Conservation (phyloP, 2,329 filamentous ascomycete genomes). For the Sclerotinia nivalis region DNA sequence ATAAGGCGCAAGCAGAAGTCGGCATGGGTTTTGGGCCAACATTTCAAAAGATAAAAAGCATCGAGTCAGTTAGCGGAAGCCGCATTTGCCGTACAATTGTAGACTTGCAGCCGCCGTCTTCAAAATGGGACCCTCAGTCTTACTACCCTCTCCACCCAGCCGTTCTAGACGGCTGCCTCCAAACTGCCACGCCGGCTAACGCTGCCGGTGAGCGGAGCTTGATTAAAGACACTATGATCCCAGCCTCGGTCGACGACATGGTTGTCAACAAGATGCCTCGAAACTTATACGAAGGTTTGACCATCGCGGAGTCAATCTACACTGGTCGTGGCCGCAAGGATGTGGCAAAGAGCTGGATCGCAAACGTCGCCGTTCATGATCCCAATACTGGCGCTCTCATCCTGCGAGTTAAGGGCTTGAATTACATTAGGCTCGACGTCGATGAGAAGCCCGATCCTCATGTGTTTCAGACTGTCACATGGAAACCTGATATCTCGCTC, state of each 20-base stretch:
- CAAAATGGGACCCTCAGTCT: slow-evolving; percentile 35
- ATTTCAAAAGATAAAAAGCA: not conserved
- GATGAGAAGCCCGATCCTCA: not conserved
- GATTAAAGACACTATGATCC: slow-evolving; percentile 30
- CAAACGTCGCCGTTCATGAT: slow-evolving; percentile 26
- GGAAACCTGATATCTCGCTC: slow-evolving; percentile 36
- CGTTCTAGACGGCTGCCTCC: slow-evolving; percentile 39
- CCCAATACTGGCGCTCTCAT: slow-evolving; percentile 29
- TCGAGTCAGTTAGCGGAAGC: slow-evolving; percentile 3
- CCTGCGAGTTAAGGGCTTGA: slow-evolving; percentile 32
- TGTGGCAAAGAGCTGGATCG: slow-evolving; percentile 21
- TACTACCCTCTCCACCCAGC: slow-evolving; percentile 42
- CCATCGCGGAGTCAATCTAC: slow-evolving; percentile 23
- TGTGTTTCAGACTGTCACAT: slow-evolving; percentile 25
- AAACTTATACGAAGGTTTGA: slow-evolving; percentile 15
- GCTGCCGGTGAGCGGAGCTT: slow-evolving; percentile 29
- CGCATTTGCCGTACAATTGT: slow-evolving; percentile 8
- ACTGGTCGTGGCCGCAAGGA: slow-evolving; percentile 22
- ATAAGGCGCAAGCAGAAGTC: not conserved
- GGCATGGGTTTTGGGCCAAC: not conserved
- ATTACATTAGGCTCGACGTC: slow-evolving; percentile 25
- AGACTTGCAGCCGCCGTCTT: slow-evolving; percentile 4
- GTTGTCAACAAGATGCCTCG: slow-evolving; percentile 29
- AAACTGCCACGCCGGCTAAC: slow-evolving; percentile 33
- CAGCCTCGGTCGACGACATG: slow-evolving; percentile 32